Evolutionary conservation across 257 asterid species (phyloP).

Genomic region (Solanum dulcamara): DNA sequence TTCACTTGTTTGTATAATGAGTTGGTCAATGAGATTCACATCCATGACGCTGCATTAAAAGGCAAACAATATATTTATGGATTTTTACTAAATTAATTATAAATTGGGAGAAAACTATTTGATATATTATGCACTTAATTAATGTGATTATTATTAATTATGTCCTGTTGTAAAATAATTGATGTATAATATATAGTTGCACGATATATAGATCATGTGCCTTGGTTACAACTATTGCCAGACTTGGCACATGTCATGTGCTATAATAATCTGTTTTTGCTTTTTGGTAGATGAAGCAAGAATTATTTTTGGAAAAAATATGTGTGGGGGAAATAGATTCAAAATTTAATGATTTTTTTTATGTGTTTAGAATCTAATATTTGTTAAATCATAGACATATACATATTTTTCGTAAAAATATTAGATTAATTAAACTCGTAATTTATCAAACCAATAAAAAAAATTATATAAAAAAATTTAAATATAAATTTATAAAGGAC

Average conservation of each 20-base stretch:
- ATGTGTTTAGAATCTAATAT: too few species aligned
- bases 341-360: too few species aligned
- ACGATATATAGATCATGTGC: background rate
- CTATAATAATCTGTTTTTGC: background rate
- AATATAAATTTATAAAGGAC: too few species aligned
- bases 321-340: background rate
- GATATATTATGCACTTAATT: background rate
- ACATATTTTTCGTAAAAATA: too few species aligned
- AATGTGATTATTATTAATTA: background rate
- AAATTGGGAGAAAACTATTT: background rate
- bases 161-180: background rate
- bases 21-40: background rate
- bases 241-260: background rate
- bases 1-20: background rate
- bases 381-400: too few species aligned
- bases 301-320: background rate
- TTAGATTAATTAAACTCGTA: too few species aligned
- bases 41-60: background rate
- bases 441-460: too few species aligned
- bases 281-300: background rate
- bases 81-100: background rate
- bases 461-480: too few species aligned
- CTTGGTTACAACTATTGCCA: background rate
- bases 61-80: background rate
- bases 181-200: background rate